Percentiles rank a stretch among this genome's conserved stretches.
Evolutionary conservation across 345 rosid species (phyloP).

Genomic region (Geranium brycei): DNA sequence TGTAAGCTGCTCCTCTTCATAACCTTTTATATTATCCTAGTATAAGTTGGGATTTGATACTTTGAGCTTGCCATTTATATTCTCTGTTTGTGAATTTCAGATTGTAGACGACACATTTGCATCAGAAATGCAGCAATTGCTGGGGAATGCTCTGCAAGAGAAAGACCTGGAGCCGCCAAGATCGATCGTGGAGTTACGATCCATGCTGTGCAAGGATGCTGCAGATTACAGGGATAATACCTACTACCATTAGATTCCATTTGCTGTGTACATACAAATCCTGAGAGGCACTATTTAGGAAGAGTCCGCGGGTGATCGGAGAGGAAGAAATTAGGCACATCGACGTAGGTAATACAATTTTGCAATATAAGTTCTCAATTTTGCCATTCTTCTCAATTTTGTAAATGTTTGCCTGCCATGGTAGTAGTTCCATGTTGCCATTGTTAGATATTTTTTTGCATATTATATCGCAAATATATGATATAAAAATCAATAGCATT

Average conservation of each 20-base stretch:
- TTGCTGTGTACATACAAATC: not conserved
- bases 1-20: conserved; percentile 32
- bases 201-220: conserved; percentile 85
- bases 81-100: conserved; percentile 23
- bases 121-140: conserved; percentile 85
- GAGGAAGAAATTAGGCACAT: not conserved
- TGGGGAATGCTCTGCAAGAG: conserved; percentile 68
- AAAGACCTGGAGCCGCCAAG: conserved; percentile 94
- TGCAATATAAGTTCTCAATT: not conserved
- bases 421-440: no score
- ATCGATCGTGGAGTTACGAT: conserved; percentile 77
- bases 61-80: not conserved
- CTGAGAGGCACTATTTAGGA: not conserved
- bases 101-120: conserved; percentile 86
- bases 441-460: no score
- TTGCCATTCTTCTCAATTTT: not conserved
- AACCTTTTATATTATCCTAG: not conserved
- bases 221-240: conserved; percentile 55
- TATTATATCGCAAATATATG: no score
- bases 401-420: not conserved
- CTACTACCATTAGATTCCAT: conserved; percentile 38
- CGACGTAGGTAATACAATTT: not conserved
- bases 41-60: not conserved
- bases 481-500: no score
- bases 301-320: not conserved